These are phyloP conservation scores for Dendrocalamus sinicus DNA, from an alignment of 176 grass and related monocot species.

Conservation along the genomic window DNA sequence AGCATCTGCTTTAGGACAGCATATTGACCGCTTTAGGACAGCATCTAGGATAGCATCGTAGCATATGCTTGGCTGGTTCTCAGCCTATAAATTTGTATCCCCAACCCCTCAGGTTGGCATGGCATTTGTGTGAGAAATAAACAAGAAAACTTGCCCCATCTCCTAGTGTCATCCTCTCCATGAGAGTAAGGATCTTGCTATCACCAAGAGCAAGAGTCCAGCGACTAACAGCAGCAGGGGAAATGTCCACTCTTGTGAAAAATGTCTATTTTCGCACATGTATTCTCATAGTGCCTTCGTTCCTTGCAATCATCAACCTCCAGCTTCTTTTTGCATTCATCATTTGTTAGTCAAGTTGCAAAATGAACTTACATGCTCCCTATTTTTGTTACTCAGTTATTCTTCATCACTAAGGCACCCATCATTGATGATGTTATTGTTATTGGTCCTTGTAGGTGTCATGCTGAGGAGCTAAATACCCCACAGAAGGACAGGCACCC, in stretches of 20 bases:
- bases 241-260: constrained; percentile 9
- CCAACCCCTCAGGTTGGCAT: too few species aligned
- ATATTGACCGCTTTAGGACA: too few species aligned
- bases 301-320: not conserved
- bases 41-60: too few species aligned
- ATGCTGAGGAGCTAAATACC: constrained; percentile 63
- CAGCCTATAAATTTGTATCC: too few species aligned
- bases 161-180: too few species aligned
- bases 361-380: constrained; percentile 1
- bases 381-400: constrained; percentile 7
- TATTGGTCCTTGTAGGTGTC: constrained; percentile 68
- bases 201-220: too few species aligned
- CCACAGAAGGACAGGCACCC: constrained; percentile 80
- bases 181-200: too few species aligned
- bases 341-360: constrained; percentile 10
- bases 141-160: too few species aligned
- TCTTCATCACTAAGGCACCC: not conserved
- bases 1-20: too few species aligned
- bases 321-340: not conserved
- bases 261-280: not conserved
- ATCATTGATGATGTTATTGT: constrained; percentile 10
- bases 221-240: not conserved
- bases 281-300: not conserved
- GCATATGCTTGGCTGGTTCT: too few species aligned
- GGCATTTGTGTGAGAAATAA: too few species aligned